Evolutionary conservation across 2,329 filamentous ascomycete species (phyloP).

Genomic region (Phyllosticta paracitricarpa): DNA sequence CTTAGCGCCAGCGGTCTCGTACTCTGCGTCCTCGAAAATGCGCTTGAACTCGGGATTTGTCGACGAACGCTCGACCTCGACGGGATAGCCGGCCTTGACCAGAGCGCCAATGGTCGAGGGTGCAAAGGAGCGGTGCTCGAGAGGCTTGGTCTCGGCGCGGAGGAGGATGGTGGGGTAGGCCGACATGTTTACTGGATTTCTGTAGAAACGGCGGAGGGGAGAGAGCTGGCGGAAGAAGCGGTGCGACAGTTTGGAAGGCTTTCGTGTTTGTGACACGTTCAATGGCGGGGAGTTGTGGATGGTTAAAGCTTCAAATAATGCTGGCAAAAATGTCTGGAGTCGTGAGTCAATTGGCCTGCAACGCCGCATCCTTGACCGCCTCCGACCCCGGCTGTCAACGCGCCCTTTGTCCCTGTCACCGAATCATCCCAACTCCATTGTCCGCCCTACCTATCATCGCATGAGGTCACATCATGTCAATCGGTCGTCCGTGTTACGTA

Average conservation of each 20-base stretch:
- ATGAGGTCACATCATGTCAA: not conserved
- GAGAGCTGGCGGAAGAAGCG: not conserved
- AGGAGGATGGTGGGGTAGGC: slow-evolving; percentile 30
- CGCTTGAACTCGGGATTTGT: slow-evolving; percentile 27
- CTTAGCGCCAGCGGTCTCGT: slow-evolving; percentile 27
- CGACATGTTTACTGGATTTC: slow-evolving; percentile 8
- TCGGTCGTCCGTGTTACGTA: not conserved
- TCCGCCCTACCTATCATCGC: not conserved
- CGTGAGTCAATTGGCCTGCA: not conserved
- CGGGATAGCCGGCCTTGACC: slow-evolving; percentile 30
- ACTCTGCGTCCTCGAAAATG: slow-evolving; percentile 34
- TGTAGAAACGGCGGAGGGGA: not conserved
- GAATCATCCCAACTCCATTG: not conserved
- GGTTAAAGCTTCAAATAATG: not conserved
- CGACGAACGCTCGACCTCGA: slow-evolving; percentile 31
- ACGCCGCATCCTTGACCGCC: not conserved
- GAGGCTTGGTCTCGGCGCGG: slow-evolving; percentile 31
- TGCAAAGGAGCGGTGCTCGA: slow-evolving; percentile 32
- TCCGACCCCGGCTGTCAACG: not conserved
- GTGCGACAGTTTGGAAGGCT: not conserved
- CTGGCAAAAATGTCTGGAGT: not conserved
- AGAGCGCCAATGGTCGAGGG: slow-evolving; percentile 31
- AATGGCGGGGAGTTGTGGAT: not conserved
- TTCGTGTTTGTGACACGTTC: not conserved
- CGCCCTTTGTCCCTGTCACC: not conserved